Conservation (phyloP, 164 flowering plant genomes). For the Amborella trichopoda region DNA sequence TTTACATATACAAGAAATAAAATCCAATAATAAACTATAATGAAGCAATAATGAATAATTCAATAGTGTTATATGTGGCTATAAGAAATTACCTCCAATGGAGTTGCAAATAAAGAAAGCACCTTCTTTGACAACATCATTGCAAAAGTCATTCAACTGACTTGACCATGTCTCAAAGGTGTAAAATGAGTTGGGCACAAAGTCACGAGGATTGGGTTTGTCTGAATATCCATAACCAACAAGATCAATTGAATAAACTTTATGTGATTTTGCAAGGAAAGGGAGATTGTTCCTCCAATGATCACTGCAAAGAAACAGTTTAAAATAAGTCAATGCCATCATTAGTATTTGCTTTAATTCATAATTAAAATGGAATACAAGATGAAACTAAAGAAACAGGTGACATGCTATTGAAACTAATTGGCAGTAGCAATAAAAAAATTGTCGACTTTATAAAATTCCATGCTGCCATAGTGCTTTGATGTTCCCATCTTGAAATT, state of each 20-base stretch:
- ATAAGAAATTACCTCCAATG: slow-evolving; percentile 65
- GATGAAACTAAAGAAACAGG: too few relatives aligned
- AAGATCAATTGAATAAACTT: slow-evolving; percentile 84
- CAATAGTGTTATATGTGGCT: neutral
- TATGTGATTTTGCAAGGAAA: slow-evolving; percentile 54
- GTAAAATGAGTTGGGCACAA: slow-evolving; percentile 48
- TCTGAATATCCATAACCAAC: slow-evolving; percentile 96
- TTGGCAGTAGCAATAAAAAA: too few relatives aligned
- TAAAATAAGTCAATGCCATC: too few relatives aligned
- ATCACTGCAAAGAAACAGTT: slow-evolving; percentile 47
- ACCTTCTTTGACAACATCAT: slow-evolving; percentile 58
- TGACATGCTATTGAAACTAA: too few relatives aligned
- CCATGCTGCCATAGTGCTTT: too few relatives aligned
- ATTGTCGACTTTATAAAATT: too few relatives aligned
- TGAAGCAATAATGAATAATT: too few relatives aligned
- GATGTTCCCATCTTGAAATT: too few relatives aligned
- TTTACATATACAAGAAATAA: too few relatives aligned
- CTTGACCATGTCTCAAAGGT: slow-evolving; percentile 92
- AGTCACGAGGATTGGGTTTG: slow-evolving; percentile 82
- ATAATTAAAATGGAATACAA: too few relatives aligned
- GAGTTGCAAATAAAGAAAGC: slow-evolving; percentile 95
- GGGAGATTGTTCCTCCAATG: slow-evolving; percentile 95
- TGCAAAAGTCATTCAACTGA: slow-evolving; percentile 76
- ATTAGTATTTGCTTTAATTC: too few relatives aligned
- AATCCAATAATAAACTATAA: too few relatives aligned